These are phyloP conservation scores for Nigrograna mackinnonii DNA, from an alignment of 2,329 filamentous ascomycete species.

Conservation along the genomic window DNA sequence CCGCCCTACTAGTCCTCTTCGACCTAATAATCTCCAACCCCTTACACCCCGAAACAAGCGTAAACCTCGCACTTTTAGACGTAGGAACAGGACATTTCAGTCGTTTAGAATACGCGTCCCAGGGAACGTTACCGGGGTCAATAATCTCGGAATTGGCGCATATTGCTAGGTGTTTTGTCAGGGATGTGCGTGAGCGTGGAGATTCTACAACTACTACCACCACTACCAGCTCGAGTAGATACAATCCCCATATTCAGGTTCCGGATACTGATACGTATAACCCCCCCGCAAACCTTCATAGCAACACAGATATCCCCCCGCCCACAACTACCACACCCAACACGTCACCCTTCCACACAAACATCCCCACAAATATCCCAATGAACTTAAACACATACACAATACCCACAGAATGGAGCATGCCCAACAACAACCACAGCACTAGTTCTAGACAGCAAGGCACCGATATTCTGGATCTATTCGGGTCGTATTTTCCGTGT, in stretches of 20 bases:
- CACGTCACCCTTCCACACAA: not conserved
- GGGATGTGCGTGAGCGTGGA: too few relatives aligned
- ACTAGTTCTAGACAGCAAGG: slow-evolving; percentile 36
- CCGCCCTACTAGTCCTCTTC: not conserved
- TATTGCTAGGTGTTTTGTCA: not conserved
- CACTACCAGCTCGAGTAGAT: too few relatives aligned
- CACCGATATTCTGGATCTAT: slow-evolving; percentile 3
- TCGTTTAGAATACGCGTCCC: slow-evolving; percentile 45
- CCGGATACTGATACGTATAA: not conserved
- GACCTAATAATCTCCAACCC: not conserved
- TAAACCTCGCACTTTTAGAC: slow-evolving; percentile 41
- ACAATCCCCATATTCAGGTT: not conserved
- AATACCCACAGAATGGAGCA: not conserved
- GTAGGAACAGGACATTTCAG: slow-evolving; percentile 49
- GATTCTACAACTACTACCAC: too few relatives aligned
- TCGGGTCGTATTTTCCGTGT: not conserved
- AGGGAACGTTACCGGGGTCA: slow-evolving; percentile 40
- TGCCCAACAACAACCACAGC: slow-evolving; percentile 2
- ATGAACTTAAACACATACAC: not conserved
- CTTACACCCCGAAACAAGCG: not conserved
- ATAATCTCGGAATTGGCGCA: slow-evolving; percentile 10
- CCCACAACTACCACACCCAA: not conserved
- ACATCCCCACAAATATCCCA: not conserved
- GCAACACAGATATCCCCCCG: not conserved
- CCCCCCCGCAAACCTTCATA: too few relatives aligned